Conservation (phyloP, 2,329 filamentous ascomycete genomes). For the Pseudogymnoascus sp. region DNA sequence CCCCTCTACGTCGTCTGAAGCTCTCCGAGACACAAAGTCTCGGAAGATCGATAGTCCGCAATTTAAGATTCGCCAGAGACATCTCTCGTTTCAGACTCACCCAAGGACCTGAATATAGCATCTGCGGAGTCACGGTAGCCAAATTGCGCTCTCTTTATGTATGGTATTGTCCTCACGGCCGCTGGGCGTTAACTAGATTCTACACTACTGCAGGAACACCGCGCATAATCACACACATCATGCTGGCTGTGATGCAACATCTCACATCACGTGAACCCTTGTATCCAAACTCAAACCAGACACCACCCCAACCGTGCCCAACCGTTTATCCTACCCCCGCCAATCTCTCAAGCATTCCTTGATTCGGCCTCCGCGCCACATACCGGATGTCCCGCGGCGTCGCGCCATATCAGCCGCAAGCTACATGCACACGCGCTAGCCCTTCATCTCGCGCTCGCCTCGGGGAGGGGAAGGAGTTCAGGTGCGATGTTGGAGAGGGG, state of each 20-base stretch:
- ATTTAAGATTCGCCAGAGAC: background rate
- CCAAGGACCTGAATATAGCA: slow-evolving; percentile 2
- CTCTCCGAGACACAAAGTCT: background rate
- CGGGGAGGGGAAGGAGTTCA: background rate
- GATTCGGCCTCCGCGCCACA: background rate
- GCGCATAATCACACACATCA: background rate
- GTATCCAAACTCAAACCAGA: background rate
- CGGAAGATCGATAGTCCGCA: background rate
- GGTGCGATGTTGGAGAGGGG: background rate
- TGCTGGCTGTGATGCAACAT: background rate
- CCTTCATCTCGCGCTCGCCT: slow-evolving; percentile 3
- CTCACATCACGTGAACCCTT: background rate
- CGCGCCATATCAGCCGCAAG: background rate
- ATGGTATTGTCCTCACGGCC: background rate
- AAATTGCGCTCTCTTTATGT: background rate
- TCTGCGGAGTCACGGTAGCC: background rate
- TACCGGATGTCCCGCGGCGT: background rate
- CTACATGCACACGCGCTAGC: background rate
- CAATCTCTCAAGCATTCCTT: slow-evolving; percentile 1
- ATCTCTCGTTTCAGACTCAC: background rate
- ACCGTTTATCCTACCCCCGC: background rate
- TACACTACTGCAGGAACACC: background rate
- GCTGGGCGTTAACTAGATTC: background rate
- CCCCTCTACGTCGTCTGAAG: background rate
- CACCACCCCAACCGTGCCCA: background rate